Conservation (phyloP, 139 green algal species). For the Auxenochlorella pyrenoidosa region DNA sequence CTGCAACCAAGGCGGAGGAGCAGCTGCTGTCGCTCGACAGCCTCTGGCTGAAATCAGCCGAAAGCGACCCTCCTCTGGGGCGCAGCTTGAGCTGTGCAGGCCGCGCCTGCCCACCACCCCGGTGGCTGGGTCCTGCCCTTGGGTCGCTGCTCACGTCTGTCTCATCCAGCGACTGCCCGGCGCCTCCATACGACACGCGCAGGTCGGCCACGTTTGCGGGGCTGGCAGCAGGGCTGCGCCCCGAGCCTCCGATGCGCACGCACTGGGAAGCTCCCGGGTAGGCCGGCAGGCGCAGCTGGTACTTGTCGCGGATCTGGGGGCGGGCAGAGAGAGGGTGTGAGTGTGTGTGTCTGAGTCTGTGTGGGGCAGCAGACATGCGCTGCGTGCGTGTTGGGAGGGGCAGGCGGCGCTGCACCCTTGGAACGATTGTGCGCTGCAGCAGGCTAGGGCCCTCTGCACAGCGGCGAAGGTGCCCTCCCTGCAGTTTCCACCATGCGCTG, state of each 20-base stretch:
- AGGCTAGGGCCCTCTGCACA: too few species aligned
- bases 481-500: too few species aligned
- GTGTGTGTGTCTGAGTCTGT: neutral
- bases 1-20: too few species aligned
- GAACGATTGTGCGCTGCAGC: too few species aligned
- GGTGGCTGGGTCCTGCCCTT: neutral
- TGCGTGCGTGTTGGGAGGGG: neutral
- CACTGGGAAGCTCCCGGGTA: conserved; percentile 80
- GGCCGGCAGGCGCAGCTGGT: conserved; percentile 76
- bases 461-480: too few species aligned
- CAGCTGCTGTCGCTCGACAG: neutral
- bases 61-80: too few species aligned
- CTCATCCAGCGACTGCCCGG: conserved; percentile 46
- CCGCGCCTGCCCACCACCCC: neutral
- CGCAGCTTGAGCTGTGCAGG: too few species aligned
- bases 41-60: neutral
- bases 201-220: conserved; percentile 69
- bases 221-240: neutral
- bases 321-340: too few species aligned
- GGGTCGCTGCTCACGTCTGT: neutral
- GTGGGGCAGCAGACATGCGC: too few species aligned
- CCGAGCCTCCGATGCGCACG: conserved; percentile 53
- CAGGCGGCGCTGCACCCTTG: too few species aligned
- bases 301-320: conserved; percentile 67
- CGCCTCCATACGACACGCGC: conserved; percentile 70